Conservation (phyloP, 805 yeast genomes). For the Kuraishia ogatae region DNA sequence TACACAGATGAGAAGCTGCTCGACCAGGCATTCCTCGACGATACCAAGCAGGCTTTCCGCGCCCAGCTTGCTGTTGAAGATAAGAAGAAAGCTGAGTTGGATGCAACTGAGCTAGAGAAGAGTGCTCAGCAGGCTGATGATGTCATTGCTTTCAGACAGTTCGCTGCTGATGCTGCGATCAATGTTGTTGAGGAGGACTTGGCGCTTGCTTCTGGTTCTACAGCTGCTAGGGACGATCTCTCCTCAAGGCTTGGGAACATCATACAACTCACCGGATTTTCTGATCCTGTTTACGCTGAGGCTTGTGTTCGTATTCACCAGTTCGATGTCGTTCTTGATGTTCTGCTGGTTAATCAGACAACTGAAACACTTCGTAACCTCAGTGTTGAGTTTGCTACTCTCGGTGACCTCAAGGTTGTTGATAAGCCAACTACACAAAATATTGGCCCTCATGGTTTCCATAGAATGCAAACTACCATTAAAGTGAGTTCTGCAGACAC, state of each 20-base stretch:
- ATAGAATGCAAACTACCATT: slow-evolving; percentile 78
- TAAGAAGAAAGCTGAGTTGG: slow-evolving; percentile 43
- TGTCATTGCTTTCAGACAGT: slow-evolving; percentile 70
- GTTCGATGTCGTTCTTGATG: slow-evolving; percentile 91
- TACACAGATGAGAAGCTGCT: slow-evolving; percentile 34
- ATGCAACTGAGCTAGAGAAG: slow-evolving; percentile 48
- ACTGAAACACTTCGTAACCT: slow-evolving; percentile 82
- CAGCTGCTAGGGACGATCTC: slow-evolving; percentile 45
- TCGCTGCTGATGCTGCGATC: slow-evolving; percentile 37
- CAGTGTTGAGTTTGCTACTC: slow-evolving; percentile 89
- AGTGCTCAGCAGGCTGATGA: slow-evolving; percentile 75
- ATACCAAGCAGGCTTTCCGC: slow-evolving; percentile 79
- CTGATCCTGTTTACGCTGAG: slow-evolving; percentile 97
- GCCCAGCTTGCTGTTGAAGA: slow-evolving; percentile 57
- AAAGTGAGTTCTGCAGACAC: slow-evolving; percentile 97
- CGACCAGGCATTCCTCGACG: slow-evolving; percentile 74
- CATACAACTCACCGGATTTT: slow-evolving; percentile 93
- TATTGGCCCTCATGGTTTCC: slow-evolving; percentile 96
- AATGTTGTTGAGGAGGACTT: slow-evolving; percentile 53
- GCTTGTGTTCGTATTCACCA: slow-evolving; percentile 95
- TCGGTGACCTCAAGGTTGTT: slow-evolving; percentile 92
- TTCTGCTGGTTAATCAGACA: slow-evolving; percentile 90
- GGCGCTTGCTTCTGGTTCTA: slow-evolving; percentile 41
- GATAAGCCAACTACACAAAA: slow-evolving; percentile 87
- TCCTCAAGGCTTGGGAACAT: slow-evolving; percentile 81